These are phyloP conservation scores for Pichia sp. DNA, from an alignment of 1,139 yeast species.

Conservation along the genomic window DNA sequence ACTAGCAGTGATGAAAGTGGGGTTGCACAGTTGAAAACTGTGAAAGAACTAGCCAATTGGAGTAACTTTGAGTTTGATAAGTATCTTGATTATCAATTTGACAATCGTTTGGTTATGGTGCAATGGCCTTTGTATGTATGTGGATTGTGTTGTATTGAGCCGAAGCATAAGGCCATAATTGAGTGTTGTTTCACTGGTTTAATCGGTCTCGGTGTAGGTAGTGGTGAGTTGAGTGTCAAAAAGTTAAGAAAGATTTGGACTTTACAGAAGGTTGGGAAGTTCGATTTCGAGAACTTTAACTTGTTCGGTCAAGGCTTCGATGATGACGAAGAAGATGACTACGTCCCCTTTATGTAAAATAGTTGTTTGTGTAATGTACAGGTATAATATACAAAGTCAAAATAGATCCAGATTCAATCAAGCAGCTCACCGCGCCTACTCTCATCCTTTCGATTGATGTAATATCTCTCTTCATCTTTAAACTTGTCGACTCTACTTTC, in stretches of 20 bases:
- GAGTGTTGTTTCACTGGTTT: conserved; percentile 29
- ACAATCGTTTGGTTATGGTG: conserved; percentile 31
- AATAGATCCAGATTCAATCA: conserved; percentile 11
- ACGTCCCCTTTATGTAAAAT: conserved; percentile 27
- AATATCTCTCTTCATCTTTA: conserved; percentile 32
- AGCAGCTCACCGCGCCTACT: conserved; percentile 29
- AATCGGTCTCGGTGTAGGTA: conserved; percentile 30
- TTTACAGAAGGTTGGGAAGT: conserved; percentile 40
- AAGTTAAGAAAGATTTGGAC: conserved; percentile 29
- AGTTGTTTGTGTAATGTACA: too few relatives aligned
- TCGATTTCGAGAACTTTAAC: conserved; percentile 32
- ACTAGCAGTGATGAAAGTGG: conserved; percentile 3
- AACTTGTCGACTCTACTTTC: conserved; percentile 37
- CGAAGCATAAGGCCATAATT: conserved; percentile 26
- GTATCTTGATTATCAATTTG: conserved; percentile 27
- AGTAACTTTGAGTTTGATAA: conserved; percentile 19
- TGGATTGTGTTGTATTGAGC: conserved; percentile 29
- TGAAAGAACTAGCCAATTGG: conserved; percentile 8
- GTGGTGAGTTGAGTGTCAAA: conserved; percentile 29
- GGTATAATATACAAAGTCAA: neutral
- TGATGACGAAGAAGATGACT: conserved; percentile 25
- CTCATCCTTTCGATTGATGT: conserved; percentile 33
- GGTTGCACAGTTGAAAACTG: neutral
- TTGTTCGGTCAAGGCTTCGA: conserved; percentile 14
- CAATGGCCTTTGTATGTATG: conserved; percentile 34